Evolutionary conservation across 108 stramenopile species (phyloP).

Genomic region (Schizochytrium sp.): DNA sequence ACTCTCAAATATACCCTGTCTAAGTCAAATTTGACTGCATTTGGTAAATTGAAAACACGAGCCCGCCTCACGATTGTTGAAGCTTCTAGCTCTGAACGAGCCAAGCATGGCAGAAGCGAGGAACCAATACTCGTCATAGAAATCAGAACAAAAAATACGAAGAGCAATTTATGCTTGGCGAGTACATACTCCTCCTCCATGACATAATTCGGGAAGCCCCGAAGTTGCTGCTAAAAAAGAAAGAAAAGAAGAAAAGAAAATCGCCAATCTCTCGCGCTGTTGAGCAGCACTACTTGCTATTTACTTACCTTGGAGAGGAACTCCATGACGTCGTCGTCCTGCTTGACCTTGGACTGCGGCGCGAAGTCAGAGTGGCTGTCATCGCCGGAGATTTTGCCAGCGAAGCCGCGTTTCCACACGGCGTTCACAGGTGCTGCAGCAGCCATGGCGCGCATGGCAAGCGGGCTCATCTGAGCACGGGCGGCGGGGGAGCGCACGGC

Average conservation of each 20-base stretch:
- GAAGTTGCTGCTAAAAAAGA: too few relatives aligned
- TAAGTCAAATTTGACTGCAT: background rate
- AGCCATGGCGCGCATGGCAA: background rate
- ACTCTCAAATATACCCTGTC: background rate
- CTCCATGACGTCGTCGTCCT: conserved; percentile 62
- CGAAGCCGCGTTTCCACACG: background rate
- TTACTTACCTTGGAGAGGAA: conserved; percentile 57
- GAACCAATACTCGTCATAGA: conserved; percentile 64
- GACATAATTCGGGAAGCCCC: too few relatives aligned
- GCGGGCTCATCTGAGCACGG: background rate
- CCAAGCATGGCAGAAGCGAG: background rate
- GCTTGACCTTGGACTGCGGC: conserved; percentile 72
- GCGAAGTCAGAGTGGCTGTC: conserved; percentile 79
- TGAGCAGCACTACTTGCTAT: background rate
- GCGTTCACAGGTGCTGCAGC: background rate
- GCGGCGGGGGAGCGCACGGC: too few relatives aligned
- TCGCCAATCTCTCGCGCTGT: background rate
- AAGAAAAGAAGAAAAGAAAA: background rate
- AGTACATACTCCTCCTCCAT: too few relatives aligned
- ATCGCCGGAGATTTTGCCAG: conserved; percentile 35
- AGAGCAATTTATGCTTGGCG: too few relatives aligned
- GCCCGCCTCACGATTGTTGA: too few relatives aligned
- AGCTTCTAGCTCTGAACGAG: too few relatives aligned
- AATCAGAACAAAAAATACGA: too few relatives aligned
- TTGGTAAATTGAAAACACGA: too few relatives aligned